Conservation (phyloP, 2,329 filamentous ascomycete species). For the Sarocladium brachiariae region DNA sequence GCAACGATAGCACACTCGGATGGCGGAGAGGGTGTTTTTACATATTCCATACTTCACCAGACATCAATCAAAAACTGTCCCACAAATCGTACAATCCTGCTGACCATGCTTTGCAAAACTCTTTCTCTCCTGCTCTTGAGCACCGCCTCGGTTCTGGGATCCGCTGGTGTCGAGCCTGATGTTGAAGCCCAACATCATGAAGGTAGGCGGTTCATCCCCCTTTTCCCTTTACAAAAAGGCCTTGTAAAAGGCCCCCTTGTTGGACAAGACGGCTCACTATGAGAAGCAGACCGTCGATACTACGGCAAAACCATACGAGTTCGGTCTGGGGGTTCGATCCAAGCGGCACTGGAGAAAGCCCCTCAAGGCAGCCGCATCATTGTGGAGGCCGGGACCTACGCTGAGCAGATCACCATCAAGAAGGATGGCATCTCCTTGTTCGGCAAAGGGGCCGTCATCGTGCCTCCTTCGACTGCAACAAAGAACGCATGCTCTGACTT, state of each 20-base stretch:
- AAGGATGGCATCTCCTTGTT: conserved; percentile 26
- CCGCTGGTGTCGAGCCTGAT: background rate
- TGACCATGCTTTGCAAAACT: background rate
- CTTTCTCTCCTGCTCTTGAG: background rate
- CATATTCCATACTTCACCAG: too few relatives aligned
- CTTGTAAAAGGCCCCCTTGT: too few relatives aligned
- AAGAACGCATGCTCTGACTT: conserved; percentile 26
- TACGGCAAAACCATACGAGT: conserved; percentile 12
- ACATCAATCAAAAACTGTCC: too few relatives aligned
- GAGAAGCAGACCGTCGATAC: conserved; percentile 4
- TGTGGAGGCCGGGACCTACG: conserved; percentile 25
- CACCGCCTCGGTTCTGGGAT: background rate
- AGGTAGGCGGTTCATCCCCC: background rate
- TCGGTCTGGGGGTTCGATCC: conserved; percentile 17
- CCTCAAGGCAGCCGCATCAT: conserved; percentile 23
- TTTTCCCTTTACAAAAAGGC: background rate
- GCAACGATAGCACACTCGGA: too few relatives aligned
- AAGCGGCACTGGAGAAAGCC: conserved; percentile 23
- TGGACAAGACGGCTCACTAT: too few relatives aligned
- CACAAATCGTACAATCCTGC: too few relatives aligned
- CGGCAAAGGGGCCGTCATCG: conserved; percentile 21
- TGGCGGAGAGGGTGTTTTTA: too few relatives aligned
- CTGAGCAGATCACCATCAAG: conserved; percentile 27
- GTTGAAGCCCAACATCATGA: background rate
- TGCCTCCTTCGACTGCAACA: conserved; percentile 16